Evolutionary conservation across 192 early-diverging fungal genomes (phyloP).

Genomic region (Gorgonomyces haynaldii): DNA sequence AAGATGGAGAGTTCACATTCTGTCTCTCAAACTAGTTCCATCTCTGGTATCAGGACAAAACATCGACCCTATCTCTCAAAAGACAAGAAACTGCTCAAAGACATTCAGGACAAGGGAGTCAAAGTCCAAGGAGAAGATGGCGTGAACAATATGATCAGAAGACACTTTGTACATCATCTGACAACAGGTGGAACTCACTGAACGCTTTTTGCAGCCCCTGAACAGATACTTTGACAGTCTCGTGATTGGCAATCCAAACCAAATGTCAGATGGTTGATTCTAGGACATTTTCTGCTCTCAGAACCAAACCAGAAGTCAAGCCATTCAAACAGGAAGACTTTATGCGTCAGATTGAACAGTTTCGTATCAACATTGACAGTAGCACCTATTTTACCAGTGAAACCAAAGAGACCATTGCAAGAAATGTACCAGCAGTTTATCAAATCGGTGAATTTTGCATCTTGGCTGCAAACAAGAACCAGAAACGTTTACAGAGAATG

Average conservation of each 20-base stretch:
- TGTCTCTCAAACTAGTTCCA: neutral
- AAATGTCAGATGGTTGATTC: too few species aligned
- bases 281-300: constrained; percentile 28
- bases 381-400: constrained; percentile 38
- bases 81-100: constrained; percentile 71
- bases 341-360: constrained; percentile 46
- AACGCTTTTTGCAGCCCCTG: constrained; percentile 88
- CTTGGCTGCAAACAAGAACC: constrained; percentile 80
- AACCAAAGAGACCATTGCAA: constrained; percentile 41
- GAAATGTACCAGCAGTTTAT: constrained; percentile 84
- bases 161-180: too few species aligned
- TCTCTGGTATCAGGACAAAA: constrained; percentile 22
- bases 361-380: constrained; percentile 28
- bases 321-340: constrained; percentile 72
- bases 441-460: constrained; percentile 89
- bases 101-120: constrained; percentile 43
- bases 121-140: constrained; percentile 21
- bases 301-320: constrained; percentile 51
- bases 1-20: neutral
- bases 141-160: constrained; percentile 84
- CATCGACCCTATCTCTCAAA: constrained; percentile 70
- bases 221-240: constrained; percentile 85
- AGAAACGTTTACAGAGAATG: constrained; percentile 71
- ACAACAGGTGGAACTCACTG: constrained; percentile 86
- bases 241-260: constrained; percentile 50